phyloP scores from a whole-genome alignment of 2,329 filamentous ascomycete species.

The Boeremia exigua region DNA sequence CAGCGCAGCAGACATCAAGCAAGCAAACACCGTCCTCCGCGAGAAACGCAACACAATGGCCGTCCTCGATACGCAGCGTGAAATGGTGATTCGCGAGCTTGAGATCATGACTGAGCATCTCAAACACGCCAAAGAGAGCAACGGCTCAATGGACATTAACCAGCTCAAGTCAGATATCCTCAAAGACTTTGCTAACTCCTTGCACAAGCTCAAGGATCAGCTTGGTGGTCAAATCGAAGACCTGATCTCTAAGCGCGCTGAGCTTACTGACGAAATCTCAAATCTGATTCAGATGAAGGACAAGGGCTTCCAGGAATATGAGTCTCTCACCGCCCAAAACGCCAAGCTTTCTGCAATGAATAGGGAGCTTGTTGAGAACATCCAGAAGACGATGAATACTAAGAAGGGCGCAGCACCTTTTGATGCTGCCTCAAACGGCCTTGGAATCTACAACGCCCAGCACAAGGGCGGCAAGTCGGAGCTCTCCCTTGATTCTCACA shows the following conservation, averaged over 20 bases:
- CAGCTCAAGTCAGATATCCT: slow-evolving; percentile 69
- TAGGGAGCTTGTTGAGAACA: slow-evolving; percentile 91
- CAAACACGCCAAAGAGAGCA: slow-evolving; percentile 81
- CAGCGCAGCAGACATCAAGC: slow-evolving; percentile 68
- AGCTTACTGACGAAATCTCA: slow-evolving; percentile 83
- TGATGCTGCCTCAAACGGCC: slow-evolving; percentile 59
- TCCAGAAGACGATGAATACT: slow-evolving; percentile 89
- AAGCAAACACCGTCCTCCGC: slow-evolving; percentile 82
- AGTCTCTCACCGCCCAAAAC: slow-evolving; percentile 93
- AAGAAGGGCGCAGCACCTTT: slow-evolving; percentile 56
- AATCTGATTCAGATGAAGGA: slow-evolving; percentile 85
- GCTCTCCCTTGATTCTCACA: slow-evolving; percentile 51
- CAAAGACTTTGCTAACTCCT: slow-evolving; percentile 66
- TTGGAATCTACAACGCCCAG: slow-evolving; percentile 64
- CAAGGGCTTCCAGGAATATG: slow-evolving; percentile 92
- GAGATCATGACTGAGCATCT: slow-evolving; percentile 89
- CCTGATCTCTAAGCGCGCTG: slow-evolving; percentile 84
- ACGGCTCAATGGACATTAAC: slow-evolving; percentile 76
- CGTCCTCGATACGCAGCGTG: slow-evolving; percentile 89
- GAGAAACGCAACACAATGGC: slow-evolving; percentile 97
- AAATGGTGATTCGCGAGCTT: slow-evolving; percentile 92
- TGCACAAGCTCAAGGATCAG: slow-evolving; percentile 78
- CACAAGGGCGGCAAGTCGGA: slow-evolving; percentile 49
- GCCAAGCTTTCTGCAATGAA: slow-evolving; percentile 93
- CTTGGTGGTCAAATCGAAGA: slow-evolving; percentile 79